phyloP scores from a whole-genome alignment of 306 rosid genomes.

The Lathyrus aphaca region DNA sequence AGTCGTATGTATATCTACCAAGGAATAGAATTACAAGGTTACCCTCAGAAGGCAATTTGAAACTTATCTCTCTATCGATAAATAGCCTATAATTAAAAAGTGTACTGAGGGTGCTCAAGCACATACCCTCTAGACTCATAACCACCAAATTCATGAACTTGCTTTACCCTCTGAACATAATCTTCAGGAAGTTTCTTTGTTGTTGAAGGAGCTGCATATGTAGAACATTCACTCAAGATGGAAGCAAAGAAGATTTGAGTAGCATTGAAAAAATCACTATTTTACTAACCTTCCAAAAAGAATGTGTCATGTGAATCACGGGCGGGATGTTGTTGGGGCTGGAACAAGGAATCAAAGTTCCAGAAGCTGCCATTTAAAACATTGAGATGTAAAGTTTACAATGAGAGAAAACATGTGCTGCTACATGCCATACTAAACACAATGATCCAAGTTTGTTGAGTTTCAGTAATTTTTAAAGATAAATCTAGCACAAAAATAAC shows the following conservation, averaged over 20 bases:
- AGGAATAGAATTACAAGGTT: conserved; percentile 20
- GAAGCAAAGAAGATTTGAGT: conserved; percentile 33
- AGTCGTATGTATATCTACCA: conserved; percentile 76
- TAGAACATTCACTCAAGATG: conserved; percentile 34
- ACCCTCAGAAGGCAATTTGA: conserved; percentile 17
- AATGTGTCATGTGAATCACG: conserved; percentile 97
- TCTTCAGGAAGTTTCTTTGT: conserved; percentile 84
- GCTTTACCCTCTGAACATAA: conserved; percentile 92
- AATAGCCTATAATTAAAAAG: conserved; percentile 11
- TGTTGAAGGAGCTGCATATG: conserved; percentile 73
- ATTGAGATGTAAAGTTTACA: conserved; percentile 25
- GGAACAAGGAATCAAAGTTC: conserved; percentile 95
- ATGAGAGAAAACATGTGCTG: background rate
- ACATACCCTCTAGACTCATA: conserved; percentile 88
- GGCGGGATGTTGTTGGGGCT: conserved; percentile 99
- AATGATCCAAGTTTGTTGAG: background rate
- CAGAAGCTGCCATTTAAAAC: conserved; percentile 71
- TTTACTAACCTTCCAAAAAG: conserved; percentile 64
- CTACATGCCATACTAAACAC: background rate
- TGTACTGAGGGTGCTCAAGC: conserved; percentile 13
- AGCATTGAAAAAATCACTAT: conserved; percentile 10
- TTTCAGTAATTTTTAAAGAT: background rate
- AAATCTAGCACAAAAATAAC: conserved; percentile 1
- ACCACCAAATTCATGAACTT: conserved; percentile 84
- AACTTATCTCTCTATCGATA: conserved; percentile 4